phyloP scores from a whole-genome alignment of 192 early-diverging fungal genomes.

The Backusella parvicylindrica region DNA sequence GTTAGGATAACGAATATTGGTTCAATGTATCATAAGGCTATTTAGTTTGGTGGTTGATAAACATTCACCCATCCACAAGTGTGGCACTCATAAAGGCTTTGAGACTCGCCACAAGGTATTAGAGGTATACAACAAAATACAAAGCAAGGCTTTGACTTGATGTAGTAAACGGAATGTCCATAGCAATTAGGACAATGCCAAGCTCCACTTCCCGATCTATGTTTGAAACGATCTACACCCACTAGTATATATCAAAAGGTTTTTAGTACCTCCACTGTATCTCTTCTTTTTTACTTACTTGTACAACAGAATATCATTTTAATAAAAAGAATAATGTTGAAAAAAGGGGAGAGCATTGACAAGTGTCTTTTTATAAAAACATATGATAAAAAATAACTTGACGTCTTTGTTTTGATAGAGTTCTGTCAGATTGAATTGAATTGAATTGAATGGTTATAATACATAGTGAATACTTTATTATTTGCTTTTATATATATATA shows the following conservation, averaged over 20 bases:
- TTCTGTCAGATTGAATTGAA: too few relatives aligned
- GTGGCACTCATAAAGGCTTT: constrained; percentile 27
- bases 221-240: constrained; percentile 27
- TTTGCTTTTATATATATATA: background rate
- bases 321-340: background rate
- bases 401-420: background rate
- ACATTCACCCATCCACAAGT: constrained; percentile 36
- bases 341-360: background rate
- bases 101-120: constrained; percentile 31
- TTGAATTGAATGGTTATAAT: background rate
- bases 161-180: constrained; percentile 22
- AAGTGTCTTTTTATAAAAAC: too few relatives aligned
- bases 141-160: constrained; percentile 31
- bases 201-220: constrained; percentile 8
- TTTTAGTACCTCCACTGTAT: background rate
- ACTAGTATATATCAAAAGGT: constrained; percentile 21
- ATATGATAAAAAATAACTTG: background rate
- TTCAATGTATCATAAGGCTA: too few relatives aligned
- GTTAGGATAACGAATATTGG: too few relatives aligned
- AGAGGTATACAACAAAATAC: constrained; percentile 36
- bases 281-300: constrained; percentile 10
- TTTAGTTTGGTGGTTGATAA: constrained; percentile 24
- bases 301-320: constrained; percentile 34
- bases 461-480: background rate
- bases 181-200: constrained; percentile 34